Evolutionary conservation across 2,329 filamentous ascomycete species (phyloP), one percentile per base, ranked within the genome.

Genomic region (Capronia coronata): DNA sequence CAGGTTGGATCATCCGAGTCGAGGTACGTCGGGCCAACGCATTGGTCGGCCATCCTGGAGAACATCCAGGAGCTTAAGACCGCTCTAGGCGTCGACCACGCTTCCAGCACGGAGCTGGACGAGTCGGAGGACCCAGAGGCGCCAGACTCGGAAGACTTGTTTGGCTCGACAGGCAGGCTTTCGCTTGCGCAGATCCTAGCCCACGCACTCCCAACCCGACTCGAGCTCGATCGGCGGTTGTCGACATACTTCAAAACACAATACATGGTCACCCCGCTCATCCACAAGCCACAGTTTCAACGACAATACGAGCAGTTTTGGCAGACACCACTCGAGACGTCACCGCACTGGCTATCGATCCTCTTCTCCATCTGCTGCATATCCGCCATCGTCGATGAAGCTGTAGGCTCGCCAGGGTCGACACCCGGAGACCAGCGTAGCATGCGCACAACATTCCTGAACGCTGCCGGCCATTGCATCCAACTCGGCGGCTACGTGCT

Each of bases 241-340:
- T 58, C 57, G 5, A 52, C 48, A 10, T 61, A 59, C 51, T 61
- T 61, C 51, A 58, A 58, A 29, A 46, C 48, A 9, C 46, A 45
- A 21, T 59, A 55, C 37, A 22, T 59, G 41, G 49, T 59, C 32
- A 47, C 58, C 10, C 55, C 54, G 3, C 51, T 53, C 38, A 58
- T 59, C 40, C 58, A 60, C 35, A 47, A 44, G 10, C 13, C 29
- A 19, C 45, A 52, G 21, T 59, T 58, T 41, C 51, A 55, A 21
- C 46, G 49, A 11, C 69, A 76, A 57, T 79, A 79, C 58, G 75
- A 79, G 54, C 64, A 67, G 43, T 74, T 77, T 58, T 79, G 76
- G 76, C 50, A 67, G 46, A 69, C 68, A 50, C 74, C 75, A 1
- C 64, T 65, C 6, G 71, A 74, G 21, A 71, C 72, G 2, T 66